Base-by-base conservation (phyloP, 306 rosid species). In the Mucuna pruriens region DNA sequence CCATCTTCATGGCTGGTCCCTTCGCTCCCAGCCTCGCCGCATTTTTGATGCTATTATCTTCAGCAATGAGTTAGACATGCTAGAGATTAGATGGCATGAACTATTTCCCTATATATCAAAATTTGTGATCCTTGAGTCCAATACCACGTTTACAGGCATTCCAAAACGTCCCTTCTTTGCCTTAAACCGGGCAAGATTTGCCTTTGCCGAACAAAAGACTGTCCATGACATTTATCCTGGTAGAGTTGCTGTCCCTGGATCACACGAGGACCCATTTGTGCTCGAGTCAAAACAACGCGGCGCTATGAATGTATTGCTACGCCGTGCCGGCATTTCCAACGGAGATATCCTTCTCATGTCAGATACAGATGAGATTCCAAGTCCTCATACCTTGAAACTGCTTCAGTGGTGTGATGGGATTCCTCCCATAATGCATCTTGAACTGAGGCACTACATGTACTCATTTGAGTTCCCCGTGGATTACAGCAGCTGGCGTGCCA, bases 401-500 rank as follows among this genome's bases (percentile, higher is more conserved):
- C 81, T 95, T 60, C 96, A 90, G 46, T 95, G 98, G 98, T 95
- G 99, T 73, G 94, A 95, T 49, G 99, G 89, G 7, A 82, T 93
- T 74, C 99, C 99, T 58, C 85, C 91, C 13, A 19, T 84, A 45
- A 84, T 91, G 89, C 99, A 93, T 85, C 97, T 95, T 33, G 98
- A 95, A 85, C 78, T 95, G 74, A 88, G 86, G 87, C 84, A 95
- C 84, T 93, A 95, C 88, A 78, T 93, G 94, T 95, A 92, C 75
- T 95, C 98, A 0, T 95, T 93, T 1, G 99, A 95, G 90, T 95
- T 93, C 80, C 98, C 93, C 0, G 96, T 92, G 52, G 98, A 93
- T 86, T 90, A 89, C 83, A 90, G 94, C 89, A 90, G 98, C 89
- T 95, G 99, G 98, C 86, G 98, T 13, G 94, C 97, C 64, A 64